These are phyloP conservation scores for Fusarium nisikadoi DNA, from an alignment of 2,329 filamentous ascomycete species.

Conservation along the genomic window DNA sequence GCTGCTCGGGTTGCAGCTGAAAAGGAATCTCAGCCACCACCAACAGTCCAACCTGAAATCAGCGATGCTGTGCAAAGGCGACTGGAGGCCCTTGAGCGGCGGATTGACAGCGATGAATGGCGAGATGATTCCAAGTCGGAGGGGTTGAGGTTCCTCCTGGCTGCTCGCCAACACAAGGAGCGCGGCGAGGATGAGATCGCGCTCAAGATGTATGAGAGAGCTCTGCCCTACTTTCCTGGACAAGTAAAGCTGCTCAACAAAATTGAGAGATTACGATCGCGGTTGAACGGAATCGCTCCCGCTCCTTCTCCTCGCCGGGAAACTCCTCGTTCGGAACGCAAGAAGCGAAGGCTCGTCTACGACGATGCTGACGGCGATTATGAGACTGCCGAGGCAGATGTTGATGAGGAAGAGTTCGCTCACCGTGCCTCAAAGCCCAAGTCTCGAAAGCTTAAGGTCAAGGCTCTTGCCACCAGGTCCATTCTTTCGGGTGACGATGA, in stretches of 20 bases:
- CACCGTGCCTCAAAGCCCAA: slow-evolving; percentile 42
- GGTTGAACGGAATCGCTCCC: slow-evolving; percentile 53
- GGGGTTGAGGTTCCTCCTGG: slow-evolving; percentile 85
- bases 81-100: slow-evolving; percentile 84
- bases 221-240: slow-evolving; percentile 84
- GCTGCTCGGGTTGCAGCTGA: slow-evolving; percentile 73
- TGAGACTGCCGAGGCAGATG: slow-evolving; percentile 54
- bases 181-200: slow-evolving; percentile 82
- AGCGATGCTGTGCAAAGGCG: slow-evolving; percentile 83
- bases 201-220: slow-evolving; percentile 86
- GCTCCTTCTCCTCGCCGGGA: slow-evolving; percentile 29
- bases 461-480: slow-evolving; percentile 38
- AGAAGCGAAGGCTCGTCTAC: slow-evolving; percentile 44
- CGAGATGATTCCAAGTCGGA: slow-evolving; percentile 80
- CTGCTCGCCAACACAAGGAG: slow-evolving; percentile 90
- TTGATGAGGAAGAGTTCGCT: slow-evolving; percentile 51
- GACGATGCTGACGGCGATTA: slow-evolving; percentile 54
- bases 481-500: slow-evolving; percentile 54
- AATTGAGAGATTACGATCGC: slow-evolving; percentile 70
- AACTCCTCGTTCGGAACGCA: slow-evolving; percentile 44
- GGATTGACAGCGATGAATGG: slow-evolving; percentile 74
- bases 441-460: slow-evolving; percentile 48
- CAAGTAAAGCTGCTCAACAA: slow-evolving; percentile 81
- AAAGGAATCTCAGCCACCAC: slow-evolving; percentile 47
- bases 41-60: slow-evolving; percentile 60